A percentile compares a stretch with the other conserved stretches of the same genome.
These are phyloP conservation scores for Phytophthora sp. DNA, from an alignment of 352 stramenopile genomes.

Conservation along the genomic window DNA sequence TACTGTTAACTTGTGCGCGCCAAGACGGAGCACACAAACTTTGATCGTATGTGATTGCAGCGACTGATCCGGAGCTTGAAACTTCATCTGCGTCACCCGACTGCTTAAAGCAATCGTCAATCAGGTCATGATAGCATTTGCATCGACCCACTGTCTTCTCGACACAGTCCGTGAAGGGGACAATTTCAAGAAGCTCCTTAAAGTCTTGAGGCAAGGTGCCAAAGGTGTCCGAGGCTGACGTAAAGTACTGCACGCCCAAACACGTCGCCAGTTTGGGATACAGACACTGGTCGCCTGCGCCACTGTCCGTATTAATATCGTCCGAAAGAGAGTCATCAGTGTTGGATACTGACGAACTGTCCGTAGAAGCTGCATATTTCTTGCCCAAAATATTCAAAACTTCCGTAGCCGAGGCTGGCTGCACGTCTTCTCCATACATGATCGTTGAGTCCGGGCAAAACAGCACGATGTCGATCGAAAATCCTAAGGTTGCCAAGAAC, in stretches of 20 bases:
- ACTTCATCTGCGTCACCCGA: conserved; percentile 49
- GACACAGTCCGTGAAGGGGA: conserved; percentile 47
- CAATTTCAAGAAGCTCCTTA: conserved; percentile 63
- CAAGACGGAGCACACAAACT: conserved; percentile 57
- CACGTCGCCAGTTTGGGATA: conserved; percentile 74
- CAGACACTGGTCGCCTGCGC: conserved; percentile 55
- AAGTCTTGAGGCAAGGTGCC: conserved; percentile 72
- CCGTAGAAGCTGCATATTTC: conserved; percentile 46
- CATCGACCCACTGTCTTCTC: conserved; percentile 46
- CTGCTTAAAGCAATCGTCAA: conserved; percentile 50
- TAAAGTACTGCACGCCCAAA: conserved; percentile 57
- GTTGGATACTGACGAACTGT: conserved; percentile 29
- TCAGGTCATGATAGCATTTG: conserved; percentile 53
- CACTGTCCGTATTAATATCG: conserved; percentile 27
- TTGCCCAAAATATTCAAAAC: conserved; percentile 64
- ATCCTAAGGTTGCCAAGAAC: conserved; percentile 68
- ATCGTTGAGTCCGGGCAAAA: conserved; percentile 78
- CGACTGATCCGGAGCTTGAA: conserved; percentile 32
- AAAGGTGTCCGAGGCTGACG: conserved; percentile 55
- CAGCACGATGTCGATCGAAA: conserved; percentile 78
- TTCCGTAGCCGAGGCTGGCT: conserved; percentile 19
- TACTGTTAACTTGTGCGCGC: conserved; percentile 46
- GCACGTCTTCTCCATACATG: conserved; percentile 75
- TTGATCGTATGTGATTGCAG: conserved; percentile 57
- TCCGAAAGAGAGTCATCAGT: conserved; percentile 35